These are phyloP conservation scores for Desmodesmus armatus DNA, from an alignment of 139 green algal genomes.

Conservation along the genomic window DNA sequence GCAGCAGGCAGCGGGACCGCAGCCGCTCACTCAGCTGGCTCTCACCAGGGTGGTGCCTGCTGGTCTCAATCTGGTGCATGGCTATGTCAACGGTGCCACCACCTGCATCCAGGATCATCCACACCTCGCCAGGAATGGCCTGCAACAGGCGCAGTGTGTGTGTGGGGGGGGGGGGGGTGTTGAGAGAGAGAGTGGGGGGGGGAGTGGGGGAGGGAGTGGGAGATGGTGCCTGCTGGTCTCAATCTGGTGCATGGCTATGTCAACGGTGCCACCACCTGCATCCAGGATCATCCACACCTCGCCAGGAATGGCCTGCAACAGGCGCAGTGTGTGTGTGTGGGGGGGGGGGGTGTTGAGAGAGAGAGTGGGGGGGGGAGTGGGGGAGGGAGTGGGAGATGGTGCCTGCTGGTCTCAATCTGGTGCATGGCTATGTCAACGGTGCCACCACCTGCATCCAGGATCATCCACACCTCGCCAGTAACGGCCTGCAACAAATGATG, in stretches of 20 bases:
- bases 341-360: too few relatives aligned
- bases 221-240: neutral
- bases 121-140: neutral
- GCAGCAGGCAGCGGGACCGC: neutral
- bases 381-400: too few relatives aligned
- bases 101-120: neutral
- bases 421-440: constrained; percentile 9
- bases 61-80: neutral
- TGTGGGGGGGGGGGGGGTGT: neutral
- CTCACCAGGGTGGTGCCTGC: neutral
- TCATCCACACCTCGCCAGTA: neutral
- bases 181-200: neutral
- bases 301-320: neutral
- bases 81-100: neutral
- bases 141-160: neutral
- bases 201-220: too few relatives aligned
- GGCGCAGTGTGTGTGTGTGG: neutral
- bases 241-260: neutral
- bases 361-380: too few relatives aligned
- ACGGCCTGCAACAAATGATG: neutral
- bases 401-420: neutral
- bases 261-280: neutral
- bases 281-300: neutral
- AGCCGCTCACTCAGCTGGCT: neutral
- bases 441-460: neutral